Conservation (phyloP, 1,139 yeast genomes). For the Maudiozyma humilis region DNA sequence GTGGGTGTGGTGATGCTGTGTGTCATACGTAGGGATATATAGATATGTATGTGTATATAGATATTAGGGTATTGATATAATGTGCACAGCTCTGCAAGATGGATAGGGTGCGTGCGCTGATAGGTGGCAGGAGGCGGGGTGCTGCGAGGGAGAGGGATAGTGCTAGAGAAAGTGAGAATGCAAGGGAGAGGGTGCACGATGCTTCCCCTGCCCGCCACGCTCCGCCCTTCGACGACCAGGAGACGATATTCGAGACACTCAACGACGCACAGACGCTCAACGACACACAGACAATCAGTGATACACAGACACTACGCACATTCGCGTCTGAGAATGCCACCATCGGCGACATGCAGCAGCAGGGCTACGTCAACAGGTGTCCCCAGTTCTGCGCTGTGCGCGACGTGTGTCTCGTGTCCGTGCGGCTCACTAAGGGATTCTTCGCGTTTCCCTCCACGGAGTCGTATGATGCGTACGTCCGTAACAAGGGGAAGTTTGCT, state of each 20-base stretch:
- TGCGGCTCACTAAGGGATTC: slow-evolving; percentile 28
- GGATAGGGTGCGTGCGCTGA: slow-evolving; percentile 4
- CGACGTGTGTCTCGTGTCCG: slow-evolving; percentile 29
- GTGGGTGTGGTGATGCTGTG: too few relatives aligned
- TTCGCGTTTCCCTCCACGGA: slow-evolving; percentile 29
- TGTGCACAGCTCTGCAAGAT: not conserved
- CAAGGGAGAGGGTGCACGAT: too few relatives aligned
- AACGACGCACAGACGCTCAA: slow-evolving; percentile 6
- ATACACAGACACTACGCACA: slow-evolving; percentile 15
- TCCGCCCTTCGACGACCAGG: not conserved
- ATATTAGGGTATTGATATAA: not conserved
- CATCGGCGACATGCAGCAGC: slow-evolving; percentile 24
- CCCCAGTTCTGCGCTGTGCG: slow-evolving; percentile 23
- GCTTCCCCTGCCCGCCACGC: not conserved
- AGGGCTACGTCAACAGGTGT: slow-evolving; percentile 25
- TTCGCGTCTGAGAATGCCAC: slow-evolving; percentile 21
- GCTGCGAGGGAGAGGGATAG: not conserved
- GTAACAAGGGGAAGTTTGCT: slow-evolving; percentile 26
- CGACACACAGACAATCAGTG: too few relatives aligned
- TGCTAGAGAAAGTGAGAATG: too few relatives aligned
- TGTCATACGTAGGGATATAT: too few relatives aligned
- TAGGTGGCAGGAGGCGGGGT: slow-evolving; percentile 2
- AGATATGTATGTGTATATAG: too few relatives aligned
- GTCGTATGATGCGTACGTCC: slow-evolving; percentile 23
- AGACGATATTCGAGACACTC: not conserved